phyloP scores from a whole-genome alignment of 116 monocot species.

The Zostera marina region DNA sequence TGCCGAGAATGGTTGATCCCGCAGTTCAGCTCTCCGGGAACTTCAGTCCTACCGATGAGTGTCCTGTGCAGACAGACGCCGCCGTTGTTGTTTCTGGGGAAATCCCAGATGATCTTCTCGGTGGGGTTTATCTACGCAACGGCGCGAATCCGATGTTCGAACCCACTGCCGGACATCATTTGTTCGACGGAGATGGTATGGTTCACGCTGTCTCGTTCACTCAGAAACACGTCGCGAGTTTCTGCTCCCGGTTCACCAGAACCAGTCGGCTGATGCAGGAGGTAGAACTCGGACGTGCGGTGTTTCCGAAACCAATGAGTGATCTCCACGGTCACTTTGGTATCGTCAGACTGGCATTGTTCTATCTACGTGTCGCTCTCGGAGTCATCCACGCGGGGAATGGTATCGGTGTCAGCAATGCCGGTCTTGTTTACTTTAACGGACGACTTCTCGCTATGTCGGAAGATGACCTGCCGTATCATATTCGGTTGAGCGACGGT shows the following conservation, averaged over 20 bases:
- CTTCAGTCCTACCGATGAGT: constrained; percentile 35
- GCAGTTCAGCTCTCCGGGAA: constrained; percentile 39
- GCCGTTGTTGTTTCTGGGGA: constrained; percentile 19
- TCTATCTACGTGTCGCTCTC: neutral
- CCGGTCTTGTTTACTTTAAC: constrained; percentile 13
- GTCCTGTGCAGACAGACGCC: neutral
- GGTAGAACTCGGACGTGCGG: neutral
- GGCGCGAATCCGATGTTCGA: constrained; percentile 20
- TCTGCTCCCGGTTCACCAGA: constrained; percentile 5
- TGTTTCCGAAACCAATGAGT: constrained; percentile 14
- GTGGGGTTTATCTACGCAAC: constrained; percentile 19
- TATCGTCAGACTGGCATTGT: constrained; percentile 4
- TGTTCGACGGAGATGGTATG: constrained; percentile 34
- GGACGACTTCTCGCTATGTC: constrained; percentile 13
- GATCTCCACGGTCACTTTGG: constrained; percentile 16
- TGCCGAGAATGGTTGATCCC: constrained; percentile 20
- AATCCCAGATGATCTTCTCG: constrained; percentile 6
- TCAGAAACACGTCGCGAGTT: neutral
- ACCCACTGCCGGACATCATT: constrained; percentile 16
- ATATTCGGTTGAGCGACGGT: neutral
- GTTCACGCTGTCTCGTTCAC: constrained; percentile 13
- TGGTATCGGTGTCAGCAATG: constrained; percentile 11
- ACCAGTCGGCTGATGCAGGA: constrained; percentile 6
- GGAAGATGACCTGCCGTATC: constrained; percentile 13
- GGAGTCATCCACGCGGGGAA: neutral